These are phyloP conservation scores for Pseudocercospora fuligena DNA, from an alignment of 2,329 filamentous ascomycete species.

Conservation along the genomic window DNA sequence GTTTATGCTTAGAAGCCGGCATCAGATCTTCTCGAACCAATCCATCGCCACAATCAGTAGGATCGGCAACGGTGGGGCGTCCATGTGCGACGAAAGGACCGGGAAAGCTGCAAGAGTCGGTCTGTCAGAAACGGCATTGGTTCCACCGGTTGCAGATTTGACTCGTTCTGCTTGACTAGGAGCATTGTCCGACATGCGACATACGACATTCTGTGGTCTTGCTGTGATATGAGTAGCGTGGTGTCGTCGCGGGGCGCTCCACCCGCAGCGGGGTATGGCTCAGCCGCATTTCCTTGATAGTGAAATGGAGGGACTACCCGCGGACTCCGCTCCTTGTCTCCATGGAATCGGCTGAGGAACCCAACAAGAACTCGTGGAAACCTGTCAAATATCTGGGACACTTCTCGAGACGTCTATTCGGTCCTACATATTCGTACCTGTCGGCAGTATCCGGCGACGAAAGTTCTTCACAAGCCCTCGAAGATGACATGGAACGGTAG, in stretches of 20 bases:
- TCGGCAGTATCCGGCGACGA: slow-evolving; percentile 18
- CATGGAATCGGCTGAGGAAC: not conserved
- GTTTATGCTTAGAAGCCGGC: not conserved
- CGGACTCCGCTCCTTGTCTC: not conserved
- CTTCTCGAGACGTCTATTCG: too few relatives aligned
- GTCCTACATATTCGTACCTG: not conserved
- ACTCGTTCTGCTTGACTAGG: slow-evolving; percentile 8
- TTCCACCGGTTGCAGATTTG: not conserved
- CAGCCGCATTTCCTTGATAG: not conserved
- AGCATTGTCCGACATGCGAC: not conserved
- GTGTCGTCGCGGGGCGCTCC: not conserved
- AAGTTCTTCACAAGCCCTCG: slow-evolving; percentile 27
- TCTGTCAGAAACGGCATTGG: not conserved
- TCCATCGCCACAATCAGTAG: not conserved
- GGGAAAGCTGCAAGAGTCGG: not conserved
- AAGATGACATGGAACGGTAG: slow-evolving; percentile 27
- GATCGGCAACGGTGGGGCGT: not conserved
- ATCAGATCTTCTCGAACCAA: not conserved
- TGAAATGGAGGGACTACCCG: too few relatives aligned
- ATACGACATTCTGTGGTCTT: not conserved
- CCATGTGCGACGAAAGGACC: not conserved
- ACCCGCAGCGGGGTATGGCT: not conserved
- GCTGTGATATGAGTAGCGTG: not conserved
- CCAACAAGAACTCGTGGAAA: not conserved
- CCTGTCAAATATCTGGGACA: not conserved